Evolutionary conservation across 1,284 basidiomycete species (phyloP).

Genomic region (Meira miltonrushii): DNA sequence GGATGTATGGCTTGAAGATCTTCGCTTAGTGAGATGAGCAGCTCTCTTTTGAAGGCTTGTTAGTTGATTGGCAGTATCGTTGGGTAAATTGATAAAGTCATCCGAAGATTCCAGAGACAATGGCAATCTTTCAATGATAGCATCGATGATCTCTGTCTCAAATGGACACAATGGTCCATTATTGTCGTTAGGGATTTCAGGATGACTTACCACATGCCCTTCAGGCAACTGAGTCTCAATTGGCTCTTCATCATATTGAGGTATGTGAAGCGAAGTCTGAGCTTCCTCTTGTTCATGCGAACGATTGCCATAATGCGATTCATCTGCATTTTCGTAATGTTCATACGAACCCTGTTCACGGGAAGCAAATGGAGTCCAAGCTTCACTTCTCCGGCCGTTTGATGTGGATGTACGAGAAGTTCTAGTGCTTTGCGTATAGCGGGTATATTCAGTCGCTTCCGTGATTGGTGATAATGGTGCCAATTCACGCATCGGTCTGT

Average conservation of each 20-base stretch:
- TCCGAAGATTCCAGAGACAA: conserved; percentile 59
- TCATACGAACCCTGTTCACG: neutral
- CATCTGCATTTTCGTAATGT: neutral
- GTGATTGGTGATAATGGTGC: conserved; percentile 25
- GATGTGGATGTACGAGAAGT: neutral
- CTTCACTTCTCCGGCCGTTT: neutral
- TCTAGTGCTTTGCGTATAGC: conserved; percentile 21
- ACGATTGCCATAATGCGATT: neutral
- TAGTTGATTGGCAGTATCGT: neutral
- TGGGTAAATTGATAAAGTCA: conserved; percentile 63
- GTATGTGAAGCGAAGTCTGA: no score
- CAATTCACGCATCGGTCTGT: neutral
- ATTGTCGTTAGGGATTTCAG: conserved; percentile 59
- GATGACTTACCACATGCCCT: neutral
- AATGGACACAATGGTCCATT: conserved; percentile 73
- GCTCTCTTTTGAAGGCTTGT: neutral
- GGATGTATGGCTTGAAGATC: neutral
- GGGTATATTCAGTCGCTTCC: conserved; percentile 39
- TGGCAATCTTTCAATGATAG: conserved; percentile 64
- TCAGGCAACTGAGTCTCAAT: neutral
- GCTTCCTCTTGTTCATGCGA: neutral
- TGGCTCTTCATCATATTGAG: neutral
- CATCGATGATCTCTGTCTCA: conserved; percentile 64
- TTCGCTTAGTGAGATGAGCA: neutral
- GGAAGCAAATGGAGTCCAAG: neutral